Conservation (phyloP, 2,329 filamentous ascomycete genomes). For the Colletotrichum caudatum region DNA sequence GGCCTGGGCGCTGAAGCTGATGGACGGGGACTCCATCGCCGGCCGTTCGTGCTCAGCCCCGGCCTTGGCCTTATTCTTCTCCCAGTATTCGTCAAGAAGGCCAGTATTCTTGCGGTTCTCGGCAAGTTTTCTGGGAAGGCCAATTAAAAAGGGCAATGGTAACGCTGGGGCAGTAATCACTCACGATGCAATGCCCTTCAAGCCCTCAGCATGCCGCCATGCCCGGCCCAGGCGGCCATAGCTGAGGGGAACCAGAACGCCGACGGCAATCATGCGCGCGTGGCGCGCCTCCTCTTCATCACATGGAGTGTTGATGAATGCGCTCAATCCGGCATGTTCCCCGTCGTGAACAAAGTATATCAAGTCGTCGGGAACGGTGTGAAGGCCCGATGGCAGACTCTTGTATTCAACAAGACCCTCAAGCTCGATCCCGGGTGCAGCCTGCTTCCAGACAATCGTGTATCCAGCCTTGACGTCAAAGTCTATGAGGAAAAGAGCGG, state of each 20-base stretch:
- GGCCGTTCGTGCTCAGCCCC: slow-evolving; percentile 53
- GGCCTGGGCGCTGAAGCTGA: slow-evolving; percentile 57
- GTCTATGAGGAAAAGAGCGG: slow-evolving; percentile 87
- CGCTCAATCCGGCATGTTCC: slow-evolving; percentile 87
- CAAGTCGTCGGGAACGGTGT: slow-evolving; percentile 88
- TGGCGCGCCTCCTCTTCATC: slow-evolving; percentile 82
- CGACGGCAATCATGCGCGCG: slow-evolving; percentile 93
- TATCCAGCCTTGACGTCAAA: slow-evolving; percentile 95
- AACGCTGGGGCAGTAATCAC: slow-evolving; percentile 42
- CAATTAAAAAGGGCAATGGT: slow-evolving; percentile 47
- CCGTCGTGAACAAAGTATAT: slow-evolving; percentile 92
- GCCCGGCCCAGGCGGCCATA: slow-evolving; percentile 87
- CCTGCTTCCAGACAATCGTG: slow-evolving; percentile 89
- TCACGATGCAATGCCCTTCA: slow-evolving; percentile 81
- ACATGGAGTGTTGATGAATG: slow-evolving; percentile 87
- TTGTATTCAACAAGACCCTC: slow-evolving; percentile 96
- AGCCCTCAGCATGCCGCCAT: slow-evolving; percentile 84
- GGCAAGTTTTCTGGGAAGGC: slow-evolving; percentile 66
- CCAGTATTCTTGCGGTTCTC: slow-evolving; percentile 72
- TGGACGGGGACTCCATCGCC: slow-evolving; percentile 63
- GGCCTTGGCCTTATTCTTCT: slow-evolving; percentile 63
- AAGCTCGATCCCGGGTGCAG: slow-evolving; percentile 76
- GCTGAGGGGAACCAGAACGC: slow-evolving; percentile 86
- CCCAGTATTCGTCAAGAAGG: slow-evolving; percentile 85
- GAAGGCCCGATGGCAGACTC: slow-evolving; percentile 91